A percentile compares a stretch with the other conserved stretches of the same genome.
Conservation (phyloP, 805 yeast genomes). For the Danielia reshetovae region DNA sequence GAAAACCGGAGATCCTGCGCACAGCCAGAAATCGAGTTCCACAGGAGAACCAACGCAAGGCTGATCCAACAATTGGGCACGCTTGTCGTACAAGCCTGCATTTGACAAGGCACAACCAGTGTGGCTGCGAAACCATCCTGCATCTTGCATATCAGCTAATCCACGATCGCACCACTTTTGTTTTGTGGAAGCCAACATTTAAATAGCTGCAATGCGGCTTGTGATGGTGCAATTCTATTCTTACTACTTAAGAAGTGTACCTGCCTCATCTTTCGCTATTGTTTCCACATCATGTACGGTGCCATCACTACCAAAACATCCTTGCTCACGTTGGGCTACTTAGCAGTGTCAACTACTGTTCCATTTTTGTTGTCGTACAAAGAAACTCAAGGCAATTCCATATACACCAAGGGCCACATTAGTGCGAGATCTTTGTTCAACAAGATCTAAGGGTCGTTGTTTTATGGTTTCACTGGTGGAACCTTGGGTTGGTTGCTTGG, state of each 20-base stretch:
- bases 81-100: too few relatives aligned
- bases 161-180: slow-evolving; percentile 10
- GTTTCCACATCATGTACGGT: slow-evolving; percentile 16
- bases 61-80: too few relatives aligned
- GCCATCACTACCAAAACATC: slow-evolving; percentile 24
- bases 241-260: too few relatives aligned
- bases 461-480: too few relatives aligned
- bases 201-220: too few relatives aligned
- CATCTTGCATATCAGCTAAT: not conserved
- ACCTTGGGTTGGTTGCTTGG: too few relatives aligned
- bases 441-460: slow-evolving; percentile 29
- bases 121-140: slow-evolving; percentile 15
- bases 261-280: not conserved
- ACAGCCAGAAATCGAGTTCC: too few relatives aligned
- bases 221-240: too few relatives aligned
- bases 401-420: slow-evolving; percentile 30
- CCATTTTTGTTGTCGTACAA: slow-evolving; percentile 40
- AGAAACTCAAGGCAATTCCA: slow-evolving; percentile 25
- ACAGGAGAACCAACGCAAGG: too few relatives aligned
- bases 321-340: slow-evolving; percentile 33
- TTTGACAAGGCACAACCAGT: too few relatives aligned
- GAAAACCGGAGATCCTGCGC: too few relatives aligned
- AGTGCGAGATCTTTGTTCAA: slow-evolving; percentile 34
- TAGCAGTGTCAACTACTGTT: slow-evolving; percentile 35
- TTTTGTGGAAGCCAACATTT: not conserved